These are phyloP conservation scores for Rhytidiadelphus loreus DNA, from an alignment of 225 moss, liverwort and hornwort species.

Conservation along the genomic window DNA sequence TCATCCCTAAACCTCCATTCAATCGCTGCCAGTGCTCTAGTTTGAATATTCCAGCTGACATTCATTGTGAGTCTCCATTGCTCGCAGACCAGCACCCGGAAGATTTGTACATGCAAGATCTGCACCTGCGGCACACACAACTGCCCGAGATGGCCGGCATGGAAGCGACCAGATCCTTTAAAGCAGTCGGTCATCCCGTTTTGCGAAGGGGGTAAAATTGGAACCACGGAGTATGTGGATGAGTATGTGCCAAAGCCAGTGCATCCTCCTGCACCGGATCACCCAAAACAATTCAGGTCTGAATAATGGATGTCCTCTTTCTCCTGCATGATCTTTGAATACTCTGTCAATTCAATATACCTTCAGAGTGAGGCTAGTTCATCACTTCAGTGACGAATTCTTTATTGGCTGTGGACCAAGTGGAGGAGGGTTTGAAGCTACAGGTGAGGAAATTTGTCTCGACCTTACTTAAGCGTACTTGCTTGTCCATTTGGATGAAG, in stretches of 20 bases:
- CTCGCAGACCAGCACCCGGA: conserved; percentile 2
- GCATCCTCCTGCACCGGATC: conserved; percentile 21
- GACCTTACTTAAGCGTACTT: neutral
- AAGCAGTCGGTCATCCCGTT: conserved; percentile 24
- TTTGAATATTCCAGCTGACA: neutral
- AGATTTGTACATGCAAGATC: conserved; percentile 35
- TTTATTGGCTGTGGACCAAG: neutral
- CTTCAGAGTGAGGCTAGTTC: neutral
- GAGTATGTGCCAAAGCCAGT: conserved; percentile 25
- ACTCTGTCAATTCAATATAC: neutral
- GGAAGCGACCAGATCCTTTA: conserved; percentile 9
- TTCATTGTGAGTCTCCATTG: neutral
- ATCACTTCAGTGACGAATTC: neutral
- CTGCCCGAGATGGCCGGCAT: conserved; percentile 22
- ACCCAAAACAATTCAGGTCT: conserved; percentile 21
- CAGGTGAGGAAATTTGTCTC: too few species aligned
- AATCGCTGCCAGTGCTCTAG: neutral
- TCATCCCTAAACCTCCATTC: neutral
- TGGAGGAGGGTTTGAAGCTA: neutral
- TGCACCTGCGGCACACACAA: conserved; percentile 38
- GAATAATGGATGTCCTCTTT: neutral
- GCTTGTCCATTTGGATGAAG: neutral
- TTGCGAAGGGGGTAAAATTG: conserved; percentile 21
- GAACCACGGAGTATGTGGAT: conserved; percentile 8
- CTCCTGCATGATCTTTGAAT: neutral